Conservation (phyloP, 169 alveolate species). For the Plasmodium gallinaceum region DNA sequence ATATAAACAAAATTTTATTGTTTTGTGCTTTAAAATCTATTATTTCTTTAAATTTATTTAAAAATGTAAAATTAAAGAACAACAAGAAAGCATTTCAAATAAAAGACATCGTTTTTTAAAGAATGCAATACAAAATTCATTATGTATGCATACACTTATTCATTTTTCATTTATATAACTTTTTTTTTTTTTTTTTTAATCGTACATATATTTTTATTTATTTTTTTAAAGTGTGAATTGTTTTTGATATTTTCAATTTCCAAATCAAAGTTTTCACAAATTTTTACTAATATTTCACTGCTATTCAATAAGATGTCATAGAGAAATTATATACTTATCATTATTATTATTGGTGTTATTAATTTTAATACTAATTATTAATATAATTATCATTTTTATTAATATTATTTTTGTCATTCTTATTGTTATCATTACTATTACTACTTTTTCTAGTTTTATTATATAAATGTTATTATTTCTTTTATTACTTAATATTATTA, state of each 20-base stretch:
- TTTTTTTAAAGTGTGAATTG: neutral
- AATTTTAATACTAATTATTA: no score
- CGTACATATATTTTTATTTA: neutral
- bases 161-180: no score
- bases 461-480: no score
- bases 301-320: constrained; percentile 5
- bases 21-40: constrained; percentile 33
- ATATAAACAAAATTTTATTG: constrained; percentile 42
- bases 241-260: no score
- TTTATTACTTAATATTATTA: no score
- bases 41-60: constrained; percentile 50
- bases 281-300: neutral
- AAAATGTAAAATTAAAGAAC: constrained; percentile 43
- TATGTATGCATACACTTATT: neutral
- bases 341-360: no score
- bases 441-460: no score
- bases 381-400: no score
- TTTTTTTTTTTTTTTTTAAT: neutral
- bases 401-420: no score
- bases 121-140: neutral
- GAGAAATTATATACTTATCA: neutral
- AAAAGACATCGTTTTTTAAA: constrained; percentile 1
- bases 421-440: no score
- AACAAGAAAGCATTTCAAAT: neutral
- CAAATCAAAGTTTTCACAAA: no score